phyloP scores from a whole-genome alignment of 2,329 filamentous ascomycete species.

The Leptoxyphium fumago region DNA sequence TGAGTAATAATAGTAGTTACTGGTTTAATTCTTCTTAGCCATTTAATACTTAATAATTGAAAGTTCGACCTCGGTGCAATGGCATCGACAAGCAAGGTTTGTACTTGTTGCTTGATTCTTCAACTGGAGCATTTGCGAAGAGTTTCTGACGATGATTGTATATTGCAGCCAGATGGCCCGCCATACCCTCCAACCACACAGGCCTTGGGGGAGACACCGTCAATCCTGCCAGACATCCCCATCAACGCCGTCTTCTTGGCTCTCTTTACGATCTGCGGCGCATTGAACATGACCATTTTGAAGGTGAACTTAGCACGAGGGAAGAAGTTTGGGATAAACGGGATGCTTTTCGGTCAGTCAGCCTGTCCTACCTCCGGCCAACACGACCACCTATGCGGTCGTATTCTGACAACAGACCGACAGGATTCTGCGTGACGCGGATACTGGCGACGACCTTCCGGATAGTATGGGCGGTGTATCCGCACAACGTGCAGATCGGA shows the following conservation, averaged over 20 bases:
- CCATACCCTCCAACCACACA: slow-evolving; percentile 23
- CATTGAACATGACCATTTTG: slow-evolving; percentile 44
- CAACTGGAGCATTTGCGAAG: not conserved
- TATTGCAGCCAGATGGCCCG: slow-evolving; percentile 2
- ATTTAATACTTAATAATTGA: too few relatives aligned
- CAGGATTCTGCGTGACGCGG: slow-evolving; percentile 38
- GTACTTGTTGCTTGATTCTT: too few relatives aligned
- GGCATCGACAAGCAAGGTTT: too few relatives aligned
- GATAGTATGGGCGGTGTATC: slow-evolving; percentile 39
- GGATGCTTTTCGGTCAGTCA: slow-evolving; percentile 32
- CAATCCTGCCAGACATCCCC: slow-evolving; percentile 44
- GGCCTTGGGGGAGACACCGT: slow-evolving; percentile 43
- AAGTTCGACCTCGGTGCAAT: too few relatives aligned
- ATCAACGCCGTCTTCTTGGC: slow-evolving; percentile 48
- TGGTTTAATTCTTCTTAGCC: too few relatives aligned
- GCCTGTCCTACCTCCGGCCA: slow-evolving; percentile 40
- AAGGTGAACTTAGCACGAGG: slow-evolving; percentile 35
- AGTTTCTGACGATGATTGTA: not conserved
- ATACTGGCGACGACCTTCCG: slow-evolving; percentile 34
- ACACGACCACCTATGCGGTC: slow-evolving; percentile 36
- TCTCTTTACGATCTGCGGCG: slow-evolving; percentile 41
- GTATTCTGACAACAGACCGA: slow-evolving; percentile 39
- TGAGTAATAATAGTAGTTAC: too few relatives aligned
- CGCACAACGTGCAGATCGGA: slow-evolving; percentile 30
- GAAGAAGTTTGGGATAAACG: slow-evolving; percentile 47